Evolutionary conservation across 768 basidiomycete genomes (phyloP).

Genomic region (Suillus bovinus): DNA sequence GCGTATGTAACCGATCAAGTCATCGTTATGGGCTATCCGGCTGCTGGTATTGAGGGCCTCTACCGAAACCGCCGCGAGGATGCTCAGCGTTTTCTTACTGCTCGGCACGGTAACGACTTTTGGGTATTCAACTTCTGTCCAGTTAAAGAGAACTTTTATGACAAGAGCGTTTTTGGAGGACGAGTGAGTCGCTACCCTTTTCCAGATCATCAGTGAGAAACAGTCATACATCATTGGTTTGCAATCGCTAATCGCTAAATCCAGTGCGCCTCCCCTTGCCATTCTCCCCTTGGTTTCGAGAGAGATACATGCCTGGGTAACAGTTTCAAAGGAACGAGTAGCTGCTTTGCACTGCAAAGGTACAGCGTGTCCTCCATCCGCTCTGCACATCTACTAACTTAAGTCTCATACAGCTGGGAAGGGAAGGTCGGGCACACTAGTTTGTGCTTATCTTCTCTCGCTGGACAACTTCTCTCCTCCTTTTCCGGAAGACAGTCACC

Average conservation of each 20-base stretch:
- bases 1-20: slow-evolving; percentile 73
- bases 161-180: slow-evolving; percentile 63
- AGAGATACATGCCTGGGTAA: slow-evolving; percentile 75
- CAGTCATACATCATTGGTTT: neutral
- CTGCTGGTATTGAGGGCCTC: slow-evolving; percentile 71
- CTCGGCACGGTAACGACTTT: slow-evolving; percentile 72
- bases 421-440: slow-evolving; percentile 84
- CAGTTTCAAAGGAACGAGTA: slow-evolving; percentile 62
- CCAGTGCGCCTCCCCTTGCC: slow-evolving; percentile 74
- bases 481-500: slow-evolving; percentile 45
- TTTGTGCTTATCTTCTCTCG: slow-evolving; percentile 79
- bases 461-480: slow-evolving; percentile 47
- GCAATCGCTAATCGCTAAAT: slow-evolving; percentile 5
- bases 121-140: slow-evolving; percentile 94
- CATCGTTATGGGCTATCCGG: slow-evolving; percentile 78
- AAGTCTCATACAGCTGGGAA: slow-evolving; percentile 58
- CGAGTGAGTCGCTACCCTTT: slow-evolving; percentile 85
- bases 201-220: slow-evolving; percentile 83
- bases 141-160: slow-evolving; percentile 77
- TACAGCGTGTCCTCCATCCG: slow-evolving; percentile 21
- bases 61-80: slow-evolving; percentile 82
- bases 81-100: slow-evolving; percentile 71
- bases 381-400: slow-evolving; percentile 6
- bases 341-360: slow-evolving; percentile 90
- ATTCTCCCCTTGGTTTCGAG: slow-evolving; percentile 71